Conservation (phyloP, 495 filamentous ascomycete species). For the Hypoxylon intermedium region DNA sequence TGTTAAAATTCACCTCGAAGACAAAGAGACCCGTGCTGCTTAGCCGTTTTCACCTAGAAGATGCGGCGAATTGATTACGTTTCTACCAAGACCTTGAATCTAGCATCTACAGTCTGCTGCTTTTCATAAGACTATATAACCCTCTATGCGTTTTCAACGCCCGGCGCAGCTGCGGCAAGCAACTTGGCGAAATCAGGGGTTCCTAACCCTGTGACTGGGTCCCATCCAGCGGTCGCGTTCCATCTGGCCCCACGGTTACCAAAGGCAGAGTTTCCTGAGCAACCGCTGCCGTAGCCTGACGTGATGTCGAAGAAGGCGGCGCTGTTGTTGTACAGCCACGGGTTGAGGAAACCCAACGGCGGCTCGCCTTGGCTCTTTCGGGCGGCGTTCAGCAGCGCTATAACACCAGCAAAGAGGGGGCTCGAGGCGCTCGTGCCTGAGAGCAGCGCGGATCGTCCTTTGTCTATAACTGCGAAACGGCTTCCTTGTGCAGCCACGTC, state of each 20-base stretch:
- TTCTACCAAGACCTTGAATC: neutral
- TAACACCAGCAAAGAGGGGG: conserved; percentile 53
- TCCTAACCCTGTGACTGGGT: conserved; percentile 49
- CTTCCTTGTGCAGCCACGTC: conserved; percentile 67
- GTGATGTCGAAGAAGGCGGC: conserved; percentile 68
- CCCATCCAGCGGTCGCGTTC: conserved; percentile 49
- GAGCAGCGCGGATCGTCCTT: conserved; percentile 57
- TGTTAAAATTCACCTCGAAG: too few species aligned
- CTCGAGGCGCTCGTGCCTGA: conserved; percentile 48
- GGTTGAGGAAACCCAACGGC: conserved; percentile 70
- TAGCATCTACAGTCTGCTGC: too few species aligned
- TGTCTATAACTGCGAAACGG: conserved; percentile 58
- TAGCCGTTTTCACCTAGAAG: too few species aligned
- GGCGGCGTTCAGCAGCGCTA: conserved; percentile 69
- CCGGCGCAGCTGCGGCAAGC: conserved; percentile 42
- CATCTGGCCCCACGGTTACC: conserved; percentile 55
- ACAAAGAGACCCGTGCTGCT: too few species aligned
- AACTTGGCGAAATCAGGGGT: conserved; percentile 42
- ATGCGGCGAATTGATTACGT: too few species aligned
- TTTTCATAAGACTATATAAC: neutral
- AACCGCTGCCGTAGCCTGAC: conserved; percentile 64
- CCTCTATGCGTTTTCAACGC: conserved; percentile 40
- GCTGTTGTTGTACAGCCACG: conserved; percentile 66
- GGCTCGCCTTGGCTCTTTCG: conserved; percentile 59
- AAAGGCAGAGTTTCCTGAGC: conserved; percentile 56